Base-by-base conservation (phyloP, 2,329 filamentous ascomycete genomes). In the Ustulina deusta region DNA sequence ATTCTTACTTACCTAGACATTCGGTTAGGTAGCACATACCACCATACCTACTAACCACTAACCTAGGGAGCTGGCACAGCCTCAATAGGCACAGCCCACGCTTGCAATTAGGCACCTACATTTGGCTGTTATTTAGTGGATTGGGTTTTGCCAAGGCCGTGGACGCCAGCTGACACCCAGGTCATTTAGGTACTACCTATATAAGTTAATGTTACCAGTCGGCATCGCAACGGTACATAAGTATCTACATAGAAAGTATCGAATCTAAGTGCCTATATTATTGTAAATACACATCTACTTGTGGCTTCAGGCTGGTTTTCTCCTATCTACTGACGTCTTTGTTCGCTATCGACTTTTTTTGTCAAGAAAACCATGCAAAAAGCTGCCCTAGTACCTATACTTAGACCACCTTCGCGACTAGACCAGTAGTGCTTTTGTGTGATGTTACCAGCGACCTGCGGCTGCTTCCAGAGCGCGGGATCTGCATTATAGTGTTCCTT, bases 21-120 rank as follows among this genome's bases (percentile, higher is more conserved):
- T 15, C 32, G 38, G 29, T 32, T 55, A 22, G 25, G 10, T 52
- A 25, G n/a, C n/a, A n/a, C n/a, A n/a, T n/a, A n/a, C n/a, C n/a
- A n/a, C n/a, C n/a, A n/a, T n/a, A n/a, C n/a, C n/a, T n/a, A n/a
- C n/a, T n/a, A n/a, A n/a, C n/a, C n/a, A n/a, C n/a, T n/a, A n/a
- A 3, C 27, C 10, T 36, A 29, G 22, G 15, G 15, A 40, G n/a
- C 6, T 17, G 22, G 36, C 55, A 46, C 38, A 32, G 27, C 40
- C 55, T 3, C 27, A 32, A 13, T 6, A 44, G 55, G 38, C 38
- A 25, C 55, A 58, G 55, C 49, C 13, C 25, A 57, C n/a, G 20
- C 25, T 17, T 25, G 17, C 44, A 27, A 49, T 49, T 49, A 49
- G 46, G 46, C 25, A 49, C 20, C 42, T 11, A 5, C n/a, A 46